These are phyloP conservation scores for Globisporangium nodosum DNA, from an alignment of 352 stramenopile species.

Conservation along the genomic window DNA sequence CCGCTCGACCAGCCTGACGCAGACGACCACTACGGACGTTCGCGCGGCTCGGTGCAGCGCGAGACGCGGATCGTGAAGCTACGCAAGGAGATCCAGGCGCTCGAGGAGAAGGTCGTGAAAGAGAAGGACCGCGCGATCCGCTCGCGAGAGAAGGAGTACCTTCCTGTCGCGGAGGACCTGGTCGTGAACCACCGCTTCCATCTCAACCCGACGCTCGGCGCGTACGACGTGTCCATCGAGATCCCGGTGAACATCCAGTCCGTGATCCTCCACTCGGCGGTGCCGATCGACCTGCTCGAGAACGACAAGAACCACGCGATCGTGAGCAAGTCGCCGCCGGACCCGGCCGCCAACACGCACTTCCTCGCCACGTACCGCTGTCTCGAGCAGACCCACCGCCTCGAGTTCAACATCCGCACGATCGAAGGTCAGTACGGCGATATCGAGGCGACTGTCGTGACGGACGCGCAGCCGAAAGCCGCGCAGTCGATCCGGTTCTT, in stretches of 20 bases:
- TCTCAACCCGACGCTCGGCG: conserved; percentile 57
- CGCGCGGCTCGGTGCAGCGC: conserved; percentile 64
- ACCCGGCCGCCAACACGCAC: conserved; percentile 49
- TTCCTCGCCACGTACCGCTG: conserved; percentile 80
- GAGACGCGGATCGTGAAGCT: conserved; percentile 80
- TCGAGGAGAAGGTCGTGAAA: conserved; percentile 69
- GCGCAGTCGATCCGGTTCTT: conserved; percentile 70
- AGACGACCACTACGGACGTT: conserved; percentile 73
- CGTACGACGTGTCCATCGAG: conserved; percentile 78
- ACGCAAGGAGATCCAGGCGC: conserved; percentile 59
- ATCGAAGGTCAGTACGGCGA: conserved; percentile 83
- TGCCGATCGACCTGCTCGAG: conserved; percentile 73
- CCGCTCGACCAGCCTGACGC: conserved; percentile 66
- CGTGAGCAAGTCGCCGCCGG: conserved; percentile 57
- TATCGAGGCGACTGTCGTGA: conserved; percentile 69
- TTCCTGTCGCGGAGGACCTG: conserved; percentile 70
- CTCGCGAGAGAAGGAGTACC: conserved; percentile 50
- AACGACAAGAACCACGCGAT: conserved; percentile 73
- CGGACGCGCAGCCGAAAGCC: conserved; percentile 49
- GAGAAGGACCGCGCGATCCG: conserved; percentile 38
- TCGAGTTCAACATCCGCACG: conserved; percentile 78
- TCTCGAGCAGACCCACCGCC: conserved; percentile 67
- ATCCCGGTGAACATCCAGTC: conserved; percentile 77
- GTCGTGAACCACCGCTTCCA: conserved; percentile 77
- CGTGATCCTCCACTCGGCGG: conserved; percentile 64